Percentiles rank a stretch among this genome's conserved stretches.
These are phyloP conservation scores for Casuarina equisetifolia DNA, from an alignment of 306 rosid species.

Conservation along the genomic window DNA sequence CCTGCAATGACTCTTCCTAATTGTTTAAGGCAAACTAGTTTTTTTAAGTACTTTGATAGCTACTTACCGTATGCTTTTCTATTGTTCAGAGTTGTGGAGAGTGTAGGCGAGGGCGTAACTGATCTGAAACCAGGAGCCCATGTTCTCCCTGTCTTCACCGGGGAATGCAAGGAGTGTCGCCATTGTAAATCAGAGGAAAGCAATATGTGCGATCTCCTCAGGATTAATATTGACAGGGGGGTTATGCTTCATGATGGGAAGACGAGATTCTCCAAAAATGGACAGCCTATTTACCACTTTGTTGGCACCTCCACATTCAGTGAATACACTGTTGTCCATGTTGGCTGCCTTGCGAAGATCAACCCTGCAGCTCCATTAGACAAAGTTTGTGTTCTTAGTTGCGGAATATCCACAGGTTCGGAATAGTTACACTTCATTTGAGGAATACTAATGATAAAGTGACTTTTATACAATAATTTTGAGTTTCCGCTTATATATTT, in stretches of 20 bases:
- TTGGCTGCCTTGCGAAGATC: conserved; percentile 83
- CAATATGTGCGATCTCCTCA: conserved; percentile 88
- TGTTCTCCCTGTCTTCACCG: conserved; percentile 88
- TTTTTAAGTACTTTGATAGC: background rate
- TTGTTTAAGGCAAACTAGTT: no score
- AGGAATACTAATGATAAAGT: background rate
- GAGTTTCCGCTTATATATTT: background rate
- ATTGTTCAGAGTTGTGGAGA: conserved; percentile 57
- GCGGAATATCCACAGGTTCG: conserved; percentile 89
- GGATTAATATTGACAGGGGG: conserved; percentile 87
- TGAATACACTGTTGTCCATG: conserved; percentile 76
- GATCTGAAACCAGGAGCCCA: conserved; percentile 81
- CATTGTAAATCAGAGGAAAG: conserved; percentile 90
- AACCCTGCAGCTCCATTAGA: conserved; percentile 89
- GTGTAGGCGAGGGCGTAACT: conserved; percentile 90
- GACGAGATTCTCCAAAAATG: conserved; percentile 67
- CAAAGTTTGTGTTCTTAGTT: conserved; percentile 88
- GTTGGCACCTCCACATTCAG: conserved; percentile 93
- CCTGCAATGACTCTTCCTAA: background rate
- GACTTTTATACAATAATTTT: background rate
- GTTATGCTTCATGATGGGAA: conserved; percentile 66
- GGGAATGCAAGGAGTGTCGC: conserved; percentile 81
- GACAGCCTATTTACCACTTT: conserved; percentile 77
- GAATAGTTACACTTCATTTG: background rate
- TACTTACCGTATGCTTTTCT: conserved; percentile 1